A percentile compares a stretch with the other conserved stretches of the same genome.
Evolutionary conservation across 2,329 filamentous ascomycete species (phyloP).

Genomic region (Cladosporium sp.): DNA sequence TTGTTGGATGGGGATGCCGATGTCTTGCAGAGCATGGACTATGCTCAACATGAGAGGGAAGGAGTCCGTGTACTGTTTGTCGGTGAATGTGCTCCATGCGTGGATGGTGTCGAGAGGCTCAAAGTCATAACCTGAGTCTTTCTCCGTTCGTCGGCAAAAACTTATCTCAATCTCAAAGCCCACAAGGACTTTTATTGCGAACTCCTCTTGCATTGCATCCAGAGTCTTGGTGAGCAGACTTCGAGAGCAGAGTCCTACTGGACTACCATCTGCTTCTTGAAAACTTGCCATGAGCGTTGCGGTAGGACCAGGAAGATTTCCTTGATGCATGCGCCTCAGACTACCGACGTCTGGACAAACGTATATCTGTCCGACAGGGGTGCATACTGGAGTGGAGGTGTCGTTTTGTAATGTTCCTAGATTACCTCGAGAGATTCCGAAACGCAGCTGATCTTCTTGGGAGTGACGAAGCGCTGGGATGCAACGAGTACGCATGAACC

Average conservation of each 20-base stretch:
- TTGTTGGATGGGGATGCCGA: slow-evolving; percentile 64
- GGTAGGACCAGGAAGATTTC: slow-evolving; percentile 43
- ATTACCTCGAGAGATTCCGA: slow-evolving; percentile 61
- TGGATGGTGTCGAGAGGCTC: slow-evolving; percentile 57
- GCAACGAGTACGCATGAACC: slow-evolving; percentile 60
- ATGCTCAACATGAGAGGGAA: slow-evolving; percentile 62
- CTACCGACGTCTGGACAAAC: slow-evolving; percentile 62
- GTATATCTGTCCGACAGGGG: slow-evolving; percentile 60
- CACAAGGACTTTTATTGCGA: slow-evolving; percentile 56
- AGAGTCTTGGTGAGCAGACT: slow-evolving; percentile 43
- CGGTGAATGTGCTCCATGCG: slow-evolving; percentile 64
- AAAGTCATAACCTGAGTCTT: slow-evolving; percentile 19
- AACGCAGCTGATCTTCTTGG: slow-evolving; percentile 19
- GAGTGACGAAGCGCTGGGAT: slow-evolving; percentile 46
- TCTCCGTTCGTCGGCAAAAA: slow-evolving; percentile 52
- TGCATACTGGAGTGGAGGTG: slow-evolving; percentile 47
- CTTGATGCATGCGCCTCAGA: slow-evolving; percentile 50
- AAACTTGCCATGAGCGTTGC: slow-evolving; percentile 66
- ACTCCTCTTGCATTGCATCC: slow-evolving; percentile 46
- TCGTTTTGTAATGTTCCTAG: slow-evolving; percentile 68
- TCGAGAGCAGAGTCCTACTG: slow-evolving; percentile 57
- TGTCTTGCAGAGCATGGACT: slow-evolving; percentile 52
- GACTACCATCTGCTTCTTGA: slow-evolving; percentile 49
- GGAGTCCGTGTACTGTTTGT: slow-evolving; percentile 55
- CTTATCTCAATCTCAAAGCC: slow-evolving; percentile 82